Conservation (phyloP, 1,284 basidiomycete species). For the Ceraceosorus guamensis region DNA sequence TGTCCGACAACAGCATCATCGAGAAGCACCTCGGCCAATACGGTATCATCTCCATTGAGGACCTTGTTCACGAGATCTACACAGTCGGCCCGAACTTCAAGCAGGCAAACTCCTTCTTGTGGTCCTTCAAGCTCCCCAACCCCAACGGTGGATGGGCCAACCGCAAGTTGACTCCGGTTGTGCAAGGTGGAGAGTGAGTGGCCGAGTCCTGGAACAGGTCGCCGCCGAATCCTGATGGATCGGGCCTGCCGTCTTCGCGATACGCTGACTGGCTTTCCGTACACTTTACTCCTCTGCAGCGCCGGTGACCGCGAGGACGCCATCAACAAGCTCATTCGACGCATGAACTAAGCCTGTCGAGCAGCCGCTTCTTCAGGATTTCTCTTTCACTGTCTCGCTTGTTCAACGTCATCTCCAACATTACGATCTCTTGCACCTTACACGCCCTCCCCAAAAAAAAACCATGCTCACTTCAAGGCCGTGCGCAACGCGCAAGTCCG, state of each 20-base stretch:
- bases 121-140: constrained; percentile 99
- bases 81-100: constrained; percentile 98
- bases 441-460: too few relatives aligned
- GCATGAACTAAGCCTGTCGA: constrained; percentile 69
- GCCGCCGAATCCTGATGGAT: too few relatives aligned
- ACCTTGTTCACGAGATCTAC: constrained; percentile 94
- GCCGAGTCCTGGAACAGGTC: not conserved
- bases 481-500: too few relatives aligned
- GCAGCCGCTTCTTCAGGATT: too few relatives aligned
- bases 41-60: constrained; percentile 95
- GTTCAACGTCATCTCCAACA: too few relatives aligned
- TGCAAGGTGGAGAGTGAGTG: constrained; percentile 60
- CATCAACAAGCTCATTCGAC: constrained; percentile 94
- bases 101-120: constrained; percentile 77
- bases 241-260: constrained; percentile 19
- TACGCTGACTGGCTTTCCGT: not conserved
- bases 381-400: too few relatives aligned
- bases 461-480: too few relatives aligned
- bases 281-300: not conserved
- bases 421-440: too few relatives aligned
- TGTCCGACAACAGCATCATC: constrained; percentile 88
- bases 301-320: constrained; percentile 83
- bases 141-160: constrained; percentile 95
- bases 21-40: constrained; percentile 86
- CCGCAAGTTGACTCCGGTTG: constrained; percentile 76